Conservation (phyloP, 352 stramenopile species). For the Phytopythium montanum region DNA sequence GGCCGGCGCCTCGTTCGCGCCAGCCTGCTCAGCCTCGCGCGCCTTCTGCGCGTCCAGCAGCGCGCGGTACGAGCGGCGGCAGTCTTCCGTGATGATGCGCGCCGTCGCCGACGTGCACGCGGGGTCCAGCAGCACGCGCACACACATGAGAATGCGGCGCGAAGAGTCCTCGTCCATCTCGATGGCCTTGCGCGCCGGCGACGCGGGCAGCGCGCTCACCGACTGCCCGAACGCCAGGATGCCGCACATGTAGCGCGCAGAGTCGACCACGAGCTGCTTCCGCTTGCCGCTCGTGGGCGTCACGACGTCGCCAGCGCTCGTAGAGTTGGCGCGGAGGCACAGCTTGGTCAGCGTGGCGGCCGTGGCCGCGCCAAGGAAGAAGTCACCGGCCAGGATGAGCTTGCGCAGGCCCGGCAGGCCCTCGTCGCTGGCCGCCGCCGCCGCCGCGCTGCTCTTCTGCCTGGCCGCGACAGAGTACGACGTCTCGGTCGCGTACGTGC, state of each 20-base stretch:
- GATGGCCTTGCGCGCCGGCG: constrained; percentile 33
- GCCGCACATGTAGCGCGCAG: constrained; percentile 68
- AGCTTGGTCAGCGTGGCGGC: constrained; percentile 96
- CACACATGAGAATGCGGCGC: constrained; percentile 94
- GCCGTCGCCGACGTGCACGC: constrained; percentile 55
- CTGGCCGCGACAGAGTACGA: constrained; percentile 66
- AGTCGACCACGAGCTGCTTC: constrained; percentile 72
- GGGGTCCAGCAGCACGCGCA: constrained; percentile 94
- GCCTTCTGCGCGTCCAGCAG: constrained; percentile 76
- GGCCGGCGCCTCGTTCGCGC: constrained; percentile 48
- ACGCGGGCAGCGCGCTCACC: constrained; percentile 3
- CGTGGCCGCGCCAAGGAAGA: constrained; percentile 95
- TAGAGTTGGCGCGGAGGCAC: constrained; percentile 80
- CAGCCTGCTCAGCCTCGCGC: constrained; percentile 54
- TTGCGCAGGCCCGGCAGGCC: constrained; percentile 77
- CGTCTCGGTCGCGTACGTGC: constrained; percentile 99
- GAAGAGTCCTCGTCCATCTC: constrained; percentile 93
- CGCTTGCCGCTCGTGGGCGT: constrained; percentile 38
- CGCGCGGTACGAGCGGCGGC: constrained; percentile 69
- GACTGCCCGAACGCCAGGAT: constrained; percentile 72
- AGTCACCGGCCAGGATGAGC: constrained; percentile 92
- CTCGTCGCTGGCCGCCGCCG: constrained; percentile 48
- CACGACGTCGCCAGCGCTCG: constrained; percentile 46
- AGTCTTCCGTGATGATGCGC: constrained; percentile 80
- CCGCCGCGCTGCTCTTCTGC: constrained; percentile 19